Conservation (phyloP, 768 basidiomycete species). For the Mycena vitilis region DNA sequence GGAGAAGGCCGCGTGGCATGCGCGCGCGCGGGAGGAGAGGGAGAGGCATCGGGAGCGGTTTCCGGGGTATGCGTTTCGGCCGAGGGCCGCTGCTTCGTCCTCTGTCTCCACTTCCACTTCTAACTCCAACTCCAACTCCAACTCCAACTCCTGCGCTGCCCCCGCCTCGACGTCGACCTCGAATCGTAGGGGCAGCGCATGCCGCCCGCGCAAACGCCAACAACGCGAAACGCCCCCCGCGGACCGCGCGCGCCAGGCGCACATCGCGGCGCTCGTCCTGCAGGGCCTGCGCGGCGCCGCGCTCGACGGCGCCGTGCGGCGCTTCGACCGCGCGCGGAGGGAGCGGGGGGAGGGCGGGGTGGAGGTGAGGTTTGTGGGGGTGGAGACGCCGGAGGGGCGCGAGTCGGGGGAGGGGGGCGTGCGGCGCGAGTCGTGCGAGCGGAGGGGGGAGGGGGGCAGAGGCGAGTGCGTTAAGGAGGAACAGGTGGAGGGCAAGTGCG, state of each 20-base stretch:
- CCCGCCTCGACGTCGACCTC: too few species aligned
- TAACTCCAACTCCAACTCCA: too few species aligned
- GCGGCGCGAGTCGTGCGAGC: too few species aligned
- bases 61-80: slow-evolving; percentile 49
- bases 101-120: too few species aligned
- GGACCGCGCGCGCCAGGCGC: slow-evolving; percentile 58
- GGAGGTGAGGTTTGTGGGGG: slow-evolving; percentile 26
- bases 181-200: too few species aligned
- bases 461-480: not conserved
- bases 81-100: too few species aligned
- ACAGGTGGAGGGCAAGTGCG: not conserved
- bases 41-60: slow-evolving; percentile 58
- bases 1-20: slow-evolving; percentile 61
- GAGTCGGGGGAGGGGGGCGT: not conserved
- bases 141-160: too few species aligned
- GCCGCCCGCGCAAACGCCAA: slow-evolving; percentile 20
- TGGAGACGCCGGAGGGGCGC: slow-evolving; percentile 29
- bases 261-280: slow-evolving; percentile 61
- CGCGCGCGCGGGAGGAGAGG: slow-evolving; percentile 57
- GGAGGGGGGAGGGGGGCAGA: too few species aligned
- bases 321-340: slow-evolving; percentile 47
- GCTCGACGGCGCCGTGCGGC: slow-evolving; percentile 56
- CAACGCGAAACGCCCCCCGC: slow-evolving; percentile 44
- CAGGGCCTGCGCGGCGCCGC: slow-evolving; percentile 58
- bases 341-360: slow-evolving; percentile 14